A percentile compares a stretch with the other conserved stretches of the same genome.
These are phyloP conservation scores for Pyrenophora teres DNA, from an alignment of 2,329 filamentous ascomycete genomes.

Conservation along the genomic window DNA sequence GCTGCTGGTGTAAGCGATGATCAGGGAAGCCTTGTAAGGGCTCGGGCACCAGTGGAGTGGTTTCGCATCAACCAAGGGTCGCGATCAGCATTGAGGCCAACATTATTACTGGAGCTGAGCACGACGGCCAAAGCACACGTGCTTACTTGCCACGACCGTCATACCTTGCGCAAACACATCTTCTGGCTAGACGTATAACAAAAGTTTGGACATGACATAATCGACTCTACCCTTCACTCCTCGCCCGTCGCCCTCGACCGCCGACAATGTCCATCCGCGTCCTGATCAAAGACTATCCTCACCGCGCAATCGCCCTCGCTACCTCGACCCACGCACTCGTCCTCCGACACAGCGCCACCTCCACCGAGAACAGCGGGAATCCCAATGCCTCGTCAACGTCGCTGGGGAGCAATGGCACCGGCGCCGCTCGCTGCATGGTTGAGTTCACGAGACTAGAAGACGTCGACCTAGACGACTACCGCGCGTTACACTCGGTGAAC, in stretches of 20 bases:
- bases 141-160: conserved; percentile 24
- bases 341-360: conserved; percentile 74
- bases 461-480: conserved; percentile 75
- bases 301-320: conserved; percentile 84
- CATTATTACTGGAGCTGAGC: conserved; percentile 19
- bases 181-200: neutral
- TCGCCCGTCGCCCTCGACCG: conserved; percentile 17
- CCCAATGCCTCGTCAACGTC: conserved; percentile 65
- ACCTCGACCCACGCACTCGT: conserved; percentile 80
- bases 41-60: conserved; percentile 25
- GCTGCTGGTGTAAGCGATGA: conserved; percentile 16
- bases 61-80: conserved; percentile 14
- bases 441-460: conserved; percentile 73
- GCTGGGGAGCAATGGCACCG: conserved; percentile 44
- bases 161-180: conserved; percentile 4
- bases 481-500: conserved; percentile 71
- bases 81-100: conserved; percentile 20
- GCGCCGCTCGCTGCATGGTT: conserved; percentile 74
- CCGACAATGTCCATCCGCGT: conserved; percentile 65
- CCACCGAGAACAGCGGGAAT: conserved; percentile 58
- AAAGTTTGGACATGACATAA: conserved; percentile 27
- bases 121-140: conserved; percentile 30
- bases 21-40: conserved; percentile 19
- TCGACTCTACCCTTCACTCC: conserved; percentile 12
- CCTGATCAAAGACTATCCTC: conserved; percentile 82